These are phyloP conservation scores for Diaporthe batatas DNA, from an alignment of 2,329 filamentous ascomycete genomes.

Conservation along the genomic window DNA sequence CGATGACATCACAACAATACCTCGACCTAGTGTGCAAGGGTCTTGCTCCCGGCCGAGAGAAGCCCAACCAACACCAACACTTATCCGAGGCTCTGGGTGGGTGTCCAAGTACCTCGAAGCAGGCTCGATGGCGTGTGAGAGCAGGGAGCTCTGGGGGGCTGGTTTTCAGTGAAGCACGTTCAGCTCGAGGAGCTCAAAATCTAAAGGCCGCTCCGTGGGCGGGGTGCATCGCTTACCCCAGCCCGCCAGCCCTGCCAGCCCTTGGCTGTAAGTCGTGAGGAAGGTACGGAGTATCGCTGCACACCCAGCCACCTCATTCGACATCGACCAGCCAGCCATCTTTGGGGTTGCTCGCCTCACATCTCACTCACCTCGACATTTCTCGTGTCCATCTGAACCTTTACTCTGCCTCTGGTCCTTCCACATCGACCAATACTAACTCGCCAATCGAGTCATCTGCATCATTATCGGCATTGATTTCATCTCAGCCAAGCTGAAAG, in stretches of 20 bases:
- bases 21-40: slow-evolving; percentile 29
- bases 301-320: slow-evolving; percentile 42
- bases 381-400: slow-evolving; percentile 4
- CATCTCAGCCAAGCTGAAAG: background rate
- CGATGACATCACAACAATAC: slow-evolving; percentile 42
- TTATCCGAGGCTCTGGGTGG: background rate
- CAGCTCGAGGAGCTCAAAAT: background rate
- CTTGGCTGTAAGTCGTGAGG: slow-evolving; percentile 31
- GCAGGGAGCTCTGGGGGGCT: background rate
- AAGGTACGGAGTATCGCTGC: slow-evolving; percentile 22
- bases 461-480: background rate
- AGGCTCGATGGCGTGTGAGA: background rate
- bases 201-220: background rate
- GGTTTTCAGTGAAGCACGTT: background rate
- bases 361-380: background rate
- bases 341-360: slow-evolving; percentile 19
- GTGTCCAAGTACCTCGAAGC: background rate
- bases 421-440: background rate
- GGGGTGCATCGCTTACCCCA: background rate
- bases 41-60: slow-evolving; percentile 29
- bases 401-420: background rate
- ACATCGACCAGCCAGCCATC: slow-evolving; percentile 30
- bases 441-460: slow-evolving; percentile 2
- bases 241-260: slow-evolving; percentile 7
- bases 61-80: slow-evolving; percentile 8